Base-by-base conservation (phyloP, 2,329 filamentous ascomycete species). In the Arthroderma sp. region DNA sequence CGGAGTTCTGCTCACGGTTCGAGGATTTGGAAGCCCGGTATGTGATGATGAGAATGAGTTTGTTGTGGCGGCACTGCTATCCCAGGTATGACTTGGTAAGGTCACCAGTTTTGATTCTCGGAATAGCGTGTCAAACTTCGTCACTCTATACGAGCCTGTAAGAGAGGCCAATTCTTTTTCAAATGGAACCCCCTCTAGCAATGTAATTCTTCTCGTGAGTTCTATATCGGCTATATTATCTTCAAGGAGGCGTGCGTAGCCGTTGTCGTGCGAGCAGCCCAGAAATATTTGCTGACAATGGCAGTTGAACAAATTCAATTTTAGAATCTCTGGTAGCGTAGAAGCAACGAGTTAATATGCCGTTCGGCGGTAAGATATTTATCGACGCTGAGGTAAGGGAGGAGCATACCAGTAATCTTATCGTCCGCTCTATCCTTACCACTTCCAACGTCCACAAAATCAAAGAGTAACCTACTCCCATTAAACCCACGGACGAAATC, bases 211-310 rank as follows among this genome's bases (percentile, higher is more conserved):
- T 21, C 72, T 69, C 7, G 73, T 66, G 21, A 76, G 71, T 44
- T 74, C 68, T 17, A 70, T 62, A 56, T 80, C 76, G 58, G 71
- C 69, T 52, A 73, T 66, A 54, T 75, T 74, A 35, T 79, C 73
- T 64, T 80, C 76, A 9, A 84, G 69, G 37, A 78, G 68, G 9
- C 73, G 71, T 23, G 76, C 75, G 66, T 81, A 83, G 21, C 77
- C 74, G 57, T 76, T 76, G 67, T 81, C 78, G 59, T 80, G 77
- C 13, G 78, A 79, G 66, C 80, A 82, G 7, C 81, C 82, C 37
- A 84, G 72, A 53, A 83, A 71, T 55, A 84, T 76, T 57, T 82
- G 80, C 56, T 79, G 80, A 64, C 81, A 84, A 62, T 82, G 80
- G 61, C 76, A 78, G 63, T 83, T 78, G 67, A 78, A 73, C 54